Percentiles rank a stretch among this genome's conserved stretches.
Conservation (phyloP, 192 early-diverging fungal genomes). For the Rhizophlyctis rosea region DNA sequence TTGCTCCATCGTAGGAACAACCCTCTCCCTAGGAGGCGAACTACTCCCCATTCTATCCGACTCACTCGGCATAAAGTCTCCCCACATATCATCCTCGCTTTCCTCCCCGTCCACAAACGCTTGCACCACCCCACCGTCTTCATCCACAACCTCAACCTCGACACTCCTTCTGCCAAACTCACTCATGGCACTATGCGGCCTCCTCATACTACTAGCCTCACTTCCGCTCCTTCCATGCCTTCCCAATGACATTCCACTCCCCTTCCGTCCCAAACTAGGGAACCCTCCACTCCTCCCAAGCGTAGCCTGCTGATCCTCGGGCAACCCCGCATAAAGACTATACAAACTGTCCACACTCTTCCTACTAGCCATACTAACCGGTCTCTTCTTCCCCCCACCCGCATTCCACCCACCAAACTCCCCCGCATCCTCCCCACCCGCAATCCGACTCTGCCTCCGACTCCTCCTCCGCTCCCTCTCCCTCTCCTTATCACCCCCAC, state of each 20-base stretch:
- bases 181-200: neutral
- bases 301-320: neutral
- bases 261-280: no score
- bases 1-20: no score
- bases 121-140: neutral
- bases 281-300: neutral
- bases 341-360: neutral
- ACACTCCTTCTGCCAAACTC: neutral
- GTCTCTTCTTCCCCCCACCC: neutral
- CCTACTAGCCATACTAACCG: neutral
- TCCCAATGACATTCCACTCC: neutral
- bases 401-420: neutral
- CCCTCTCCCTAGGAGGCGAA: no score
- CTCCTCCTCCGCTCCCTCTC: conserved; percentile 1
- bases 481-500: conserved; percentile 12
- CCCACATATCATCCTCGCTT: neutral
- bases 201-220: no score
- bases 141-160: neutral
- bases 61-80: neutral
- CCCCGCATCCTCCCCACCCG: neutral
- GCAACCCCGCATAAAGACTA: neutral
- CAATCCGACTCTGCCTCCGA: neutral
- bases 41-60: no score
- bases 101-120: no score
- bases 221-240: no score